A percentile compares a stretch with the other conserved stretches of the same genome.
Conservation (phyloP, 306 rosid species). For the Malus asiatica region DNA sequence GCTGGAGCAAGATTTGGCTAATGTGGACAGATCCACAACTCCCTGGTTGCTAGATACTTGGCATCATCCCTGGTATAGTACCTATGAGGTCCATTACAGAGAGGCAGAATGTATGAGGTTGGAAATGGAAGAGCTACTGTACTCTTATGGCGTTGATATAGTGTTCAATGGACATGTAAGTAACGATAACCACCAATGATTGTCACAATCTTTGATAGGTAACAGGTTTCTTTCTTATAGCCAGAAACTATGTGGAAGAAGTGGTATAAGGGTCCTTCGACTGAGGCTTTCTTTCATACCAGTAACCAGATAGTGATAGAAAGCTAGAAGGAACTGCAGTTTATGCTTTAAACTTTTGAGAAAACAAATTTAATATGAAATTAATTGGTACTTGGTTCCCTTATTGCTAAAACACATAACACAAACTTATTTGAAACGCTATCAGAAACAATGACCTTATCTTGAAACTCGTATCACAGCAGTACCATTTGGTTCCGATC, state of each 20-base stretch:
- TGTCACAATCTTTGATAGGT: background rate
- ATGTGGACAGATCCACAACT: slow-evolving; percentile 57
- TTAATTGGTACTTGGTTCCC: no score
- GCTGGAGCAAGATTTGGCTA: slow-evolving; percentile 73
- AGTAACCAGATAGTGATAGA: no score
- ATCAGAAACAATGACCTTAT: no score
- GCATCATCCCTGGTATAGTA: slow-evolving; percentile 88
- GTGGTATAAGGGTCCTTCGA: background rate
- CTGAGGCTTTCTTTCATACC: background rate
- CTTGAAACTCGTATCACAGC: no score
- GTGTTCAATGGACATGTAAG: slow-evolving; percentile 85
- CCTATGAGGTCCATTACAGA: slow-evolving; percentile 64
- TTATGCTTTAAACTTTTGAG: no score
- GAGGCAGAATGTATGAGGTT: slow-evolving; percentile 85
- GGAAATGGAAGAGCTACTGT: slow-evolving; percentile 62
- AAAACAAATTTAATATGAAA: no score
- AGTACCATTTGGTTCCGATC: no score
- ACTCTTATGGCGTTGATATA: slow-evolving; percentile 64
- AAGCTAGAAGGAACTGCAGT: no score
- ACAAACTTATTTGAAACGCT: no score
- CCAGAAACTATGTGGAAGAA: background rate
- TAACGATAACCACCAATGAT: slow-evolving; percentile 6
- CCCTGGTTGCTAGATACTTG: slow-evolving; percentile 84
- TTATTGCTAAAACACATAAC: no score
- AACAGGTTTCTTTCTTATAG: background rate